Base-by-base conservation (phyloP, 768 basidiomycete species). In the Guyanaporus albipodus region DNA sequence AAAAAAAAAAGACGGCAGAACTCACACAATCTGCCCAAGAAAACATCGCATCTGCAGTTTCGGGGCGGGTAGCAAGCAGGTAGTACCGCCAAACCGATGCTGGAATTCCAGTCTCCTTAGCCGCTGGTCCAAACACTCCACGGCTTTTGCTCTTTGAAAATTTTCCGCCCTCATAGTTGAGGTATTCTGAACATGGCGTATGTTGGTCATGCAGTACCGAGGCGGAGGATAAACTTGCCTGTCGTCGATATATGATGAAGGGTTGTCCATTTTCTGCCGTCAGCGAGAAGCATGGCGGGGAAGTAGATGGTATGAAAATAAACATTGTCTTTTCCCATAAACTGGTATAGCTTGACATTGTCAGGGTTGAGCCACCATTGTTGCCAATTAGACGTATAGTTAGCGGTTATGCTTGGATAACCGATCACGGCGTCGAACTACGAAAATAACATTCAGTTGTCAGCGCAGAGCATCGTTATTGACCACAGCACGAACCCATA, bases 251-350 rank as follows among this genome's bases (percentile, higher is more conserved):
- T 71, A 69, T 96, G 92, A 66, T 95, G 88, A 4, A 97, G 76
- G 64, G 71, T 93, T 21, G 95, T 96, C 96, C 96, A 99, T 52
- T 84, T 73, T 41, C 90, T 80, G 15, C 90, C 87, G 54, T 97
- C 93, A 3, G 83, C 96, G 49, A 97, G 70, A 59, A 91, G 80
- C 47, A 92, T 83, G 4, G 91, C 85, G 23, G 96, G 95, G 74
- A 84, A 99, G 58, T 91, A 91, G 32, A 99, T 82, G 0, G 91
- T 91, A 67, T 99, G 96, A 80, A 99, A 99, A 68, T 95, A 97
- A 40, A 94, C 91, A 52, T 93, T 97, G 65, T 98, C 95, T 72
- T 99, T 99, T 63, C 96, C 96, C 96, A 99, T 99, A 75, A 99
- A 99, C 67, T 99, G 95, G 71, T 91, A 96, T 41, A 98, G 73